Base-by-base conservation (phyloP, 495 filamentous ascomycete species). In the Aspergillus olivimuriae region DNA sequence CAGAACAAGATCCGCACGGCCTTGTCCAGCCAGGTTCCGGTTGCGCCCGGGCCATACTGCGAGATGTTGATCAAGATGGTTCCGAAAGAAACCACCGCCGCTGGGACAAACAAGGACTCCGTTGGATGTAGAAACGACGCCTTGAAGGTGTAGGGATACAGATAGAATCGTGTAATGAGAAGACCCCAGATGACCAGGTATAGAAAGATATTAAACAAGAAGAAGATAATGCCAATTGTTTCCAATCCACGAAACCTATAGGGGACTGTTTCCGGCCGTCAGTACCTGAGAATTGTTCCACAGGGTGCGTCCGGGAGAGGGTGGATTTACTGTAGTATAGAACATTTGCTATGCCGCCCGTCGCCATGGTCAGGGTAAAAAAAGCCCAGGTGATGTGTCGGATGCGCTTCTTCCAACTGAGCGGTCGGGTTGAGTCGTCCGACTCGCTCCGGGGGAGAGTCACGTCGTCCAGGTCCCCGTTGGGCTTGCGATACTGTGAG, bases 271-370 rank as follows among this genome's bases (percentile, higher is more conserved):
- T 28, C 11, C 24, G 11, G 24, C 6, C 11, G 6, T 28, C 24
- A 28, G 24, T 3, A 20, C 14, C 8, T 10, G 19, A 55, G 40
- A 58, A 11, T 18, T 3, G 14, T n/a, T n/a, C n/a, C n/a, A n/a
- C 30, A 22, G 4, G 17, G n/a, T 21, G 5, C 23, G 1, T 17
- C 17, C 16, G n/a, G 5, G 21, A 42, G 4, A 39, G 1, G 8
- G 8, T 12, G 19, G 31, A 34, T 42, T 50, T 73, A 87, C 85
- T 73, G 17, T 74, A 69, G 53, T 84, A 74, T 40, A 92, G 56
- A 9, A 88, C 83, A 65, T 90, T 92, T 7, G 87, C 82, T 46
- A 94, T 69, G 0, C 88, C 88, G 10, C 87, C 88, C 0, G 88
- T 92, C 2, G 87, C 87, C 86, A 89, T 89, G 12, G 74, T 78